Base-by-base conservation (phyloP, 805 yeast genomes). In the Candida broadrunensis region DNA sequence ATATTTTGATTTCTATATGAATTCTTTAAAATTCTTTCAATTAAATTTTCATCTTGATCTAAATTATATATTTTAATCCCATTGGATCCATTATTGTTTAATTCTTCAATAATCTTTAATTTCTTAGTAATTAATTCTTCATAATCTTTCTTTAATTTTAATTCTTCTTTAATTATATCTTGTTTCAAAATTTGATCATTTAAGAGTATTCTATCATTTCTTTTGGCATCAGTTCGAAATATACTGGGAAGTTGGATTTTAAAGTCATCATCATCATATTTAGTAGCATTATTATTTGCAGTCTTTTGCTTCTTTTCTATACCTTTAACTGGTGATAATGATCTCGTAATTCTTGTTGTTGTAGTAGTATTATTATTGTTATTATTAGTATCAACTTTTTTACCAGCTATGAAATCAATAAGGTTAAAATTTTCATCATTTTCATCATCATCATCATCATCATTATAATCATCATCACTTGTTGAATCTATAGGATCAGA, bases 1-100 rank as follows among this genome's bases (percentile, higher is more conserved):
- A 19, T 17, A 39, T 33, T 43, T 21, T 30, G 36, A 33, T 39
- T 30, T 14, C 31, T 29, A 18, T 41, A 27, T 14, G 15, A 20
- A 33, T 41, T 37, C 21, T 29, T 39, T 2, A 46, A 32, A 29
- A 49, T 35, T 1, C 33, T 11, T n/a, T 62, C 64, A n/a, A 63
- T 47, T 23, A 52, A 31, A 7, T 39, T 39, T 23, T 40, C 42
- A 12, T 49, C 57, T 18, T 51, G 35, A 14, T 47, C 53, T 40
- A 54, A 19, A 13, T 48, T 30, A 42, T 38, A 61, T 27, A 36
- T 33, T 27, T 47, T 49, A 2, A 36, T 37, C 20, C 49, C 56
- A 17, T 34, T 38, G 11, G 61, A 45, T 16, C 68, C 69, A 39
- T 63, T 63, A 34, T 59, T 63, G 47, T 63, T 65, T 33, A 65